phyloP scores from a whole-genome alignment of 192 early-diverging fungal species.

The Pilaira anomala region DNA sequence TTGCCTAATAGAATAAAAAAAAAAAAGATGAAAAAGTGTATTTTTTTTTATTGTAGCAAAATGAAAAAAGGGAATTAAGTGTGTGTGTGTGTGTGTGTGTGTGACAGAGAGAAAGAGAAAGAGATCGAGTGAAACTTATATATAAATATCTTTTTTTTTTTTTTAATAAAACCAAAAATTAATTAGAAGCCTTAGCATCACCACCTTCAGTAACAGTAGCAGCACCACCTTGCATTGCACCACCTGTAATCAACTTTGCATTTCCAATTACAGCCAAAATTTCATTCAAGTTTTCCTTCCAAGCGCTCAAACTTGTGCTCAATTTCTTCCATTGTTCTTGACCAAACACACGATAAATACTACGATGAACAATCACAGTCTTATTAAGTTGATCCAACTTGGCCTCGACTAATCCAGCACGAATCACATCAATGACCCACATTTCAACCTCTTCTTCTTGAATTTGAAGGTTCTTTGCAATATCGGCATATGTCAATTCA shows the following conservation, averaged over 20 bases:
- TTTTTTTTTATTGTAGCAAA: no score
- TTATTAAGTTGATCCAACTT: constrained; percentile 90
- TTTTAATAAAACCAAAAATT: neutral
- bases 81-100: no score
- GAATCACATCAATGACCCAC: constrained; percentile 94
- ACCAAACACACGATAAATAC: constrained; percentile 82
- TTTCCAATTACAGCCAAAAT: constrained; percentile 86
- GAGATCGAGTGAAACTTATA: no score
- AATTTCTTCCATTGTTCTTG: constrained; percentile 80
- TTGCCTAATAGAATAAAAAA: no score
- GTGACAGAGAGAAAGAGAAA: no score
- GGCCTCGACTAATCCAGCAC: constrained; percentile 88
- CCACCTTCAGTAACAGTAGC: constrained; percentile 15
- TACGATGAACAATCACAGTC: constrained; percentile 76
- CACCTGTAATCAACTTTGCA: constrained; percentile 67
- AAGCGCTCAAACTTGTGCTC: constrained; percentile 61
- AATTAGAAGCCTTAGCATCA: constrained; percentile 15
- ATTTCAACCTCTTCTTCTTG: constrained; percentile 82
- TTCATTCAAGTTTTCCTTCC: constrained; percentile 77
- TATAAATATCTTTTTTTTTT: neutral
- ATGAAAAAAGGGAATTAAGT: no score
- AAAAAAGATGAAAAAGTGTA: no score
- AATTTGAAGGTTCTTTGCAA: constrained; percentile 75
- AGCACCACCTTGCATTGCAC: constrained; percentile 31
- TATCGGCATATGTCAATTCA: constrained; percentile 68